A percentile compares a stretch with the other conserved stretches of the same genome.
These are phyloP conservation scores for Neofusicoccum parvum DNA, from an alignment of 2,329 filamentous ascomycete genomes.

Conservation along the genomic window DNA sequence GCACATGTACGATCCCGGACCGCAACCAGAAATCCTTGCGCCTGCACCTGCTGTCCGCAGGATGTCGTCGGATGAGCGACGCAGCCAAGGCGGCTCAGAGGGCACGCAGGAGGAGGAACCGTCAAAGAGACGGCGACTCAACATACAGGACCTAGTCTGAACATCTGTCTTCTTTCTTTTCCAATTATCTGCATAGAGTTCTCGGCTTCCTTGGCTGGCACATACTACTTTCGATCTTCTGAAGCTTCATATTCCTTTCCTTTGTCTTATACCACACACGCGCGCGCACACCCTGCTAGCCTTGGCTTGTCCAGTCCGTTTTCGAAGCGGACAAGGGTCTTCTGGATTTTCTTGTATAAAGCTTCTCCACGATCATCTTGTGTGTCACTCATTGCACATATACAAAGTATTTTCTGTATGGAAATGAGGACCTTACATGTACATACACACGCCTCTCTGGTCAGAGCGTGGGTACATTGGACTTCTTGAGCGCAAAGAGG, in stretches of 20 bases:
- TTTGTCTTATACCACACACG: background rate
- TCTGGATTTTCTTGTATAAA: slow-evolving; percentile 1
- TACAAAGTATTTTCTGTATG: background rate
- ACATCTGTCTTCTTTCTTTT: background rate
- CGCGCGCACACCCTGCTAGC: background rate
- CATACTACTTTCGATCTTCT: background rate
- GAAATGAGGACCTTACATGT: too few species aligned
- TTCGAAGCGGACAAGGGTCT: too few species aligned
- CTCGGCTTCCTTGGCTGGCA: background rate
- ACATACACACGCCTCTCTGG: background rate
- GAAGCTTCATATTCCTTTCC: background rate
- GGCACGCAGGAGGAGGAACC: slow-evolving; percentile 15
- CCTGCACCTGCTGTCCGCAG: slow-evolving; percentile 2
- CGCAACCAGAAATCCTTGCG: background rate
- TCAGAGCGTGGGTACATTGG: background rate
- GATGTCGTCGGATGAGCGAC: background rate
- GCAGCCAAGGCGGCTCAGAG: slow-evolving; percentile 4
- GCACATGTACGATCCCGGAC: background rate
- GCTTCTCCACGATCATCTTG: background rate
- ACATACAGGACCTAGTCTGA: slow-evolving; percentile 23
- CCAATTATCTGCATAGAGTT: background rate
- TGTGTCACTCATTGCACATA: slow-evolving; percentile 8
- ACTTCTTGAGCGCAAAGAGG: background rate
- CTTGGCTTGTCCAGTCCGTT: background rate
- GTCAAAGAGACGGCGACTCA: slow-evolving; percentile 23